Evolutionary conservation across 2,329 filamentous ascomycete species (phyloP).

Genomic region (Rutstroemia sp.): DNA sequence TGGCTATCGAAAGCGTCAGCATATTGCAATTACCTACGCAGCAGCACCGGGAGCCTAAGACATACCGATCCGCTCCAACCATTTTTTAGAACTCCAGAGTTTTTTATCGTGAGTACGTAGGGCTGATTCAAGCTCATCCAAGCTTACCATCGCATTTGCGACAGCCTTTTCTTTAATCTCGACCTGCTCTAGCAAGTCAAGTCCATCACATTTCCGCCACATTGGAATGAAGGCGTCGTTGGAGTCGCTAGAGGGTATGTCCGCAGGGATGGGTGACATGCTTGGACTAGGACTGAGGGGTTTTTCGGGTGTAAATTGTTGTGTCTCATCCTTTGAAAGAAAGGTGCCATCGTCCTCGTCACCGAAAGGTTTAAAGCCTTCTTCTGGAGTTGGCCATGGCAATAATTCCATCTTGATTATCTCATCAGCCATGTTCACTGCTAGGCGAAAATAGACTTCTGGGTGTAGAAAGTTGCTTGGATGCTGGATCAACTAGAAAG

Average conservation of each 20-base stretch:
- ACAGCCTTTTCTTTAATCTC: background rate
- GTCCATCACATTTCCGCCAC: background rate
- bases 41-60: background rate
- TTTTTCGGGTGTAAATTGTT: too few relatives aligned
- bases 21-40: background rate
- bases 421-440: background rate
- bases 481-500: too few relatives aligned
- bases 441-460: too few relatives aligned
- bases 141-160: background rate
- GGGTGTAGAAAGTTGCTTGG: too few relatives aligned
- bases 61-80: background rate
- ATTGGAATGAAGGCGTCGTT: background rate
- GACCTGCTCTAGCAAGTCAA: background rate
- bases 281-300: background rate
- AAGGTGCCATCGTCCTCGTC: background rate
- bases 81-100: background rate
- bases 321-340: too few relatives aligned
- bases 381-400: background rate
- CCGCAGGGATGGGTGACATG: background rate
- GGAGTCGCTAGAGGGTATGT: background rate
- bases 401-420: background rate
- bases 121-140: background rate
- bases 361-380: background rate
- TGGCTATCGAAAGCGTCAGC: conserved; percentile 29
- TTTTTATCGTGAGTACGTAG: too few relatives aligned